Conservation (phyloP, 2,329 filamentous ascomycete genomes). For the Aspergillus sp. region DNA sequence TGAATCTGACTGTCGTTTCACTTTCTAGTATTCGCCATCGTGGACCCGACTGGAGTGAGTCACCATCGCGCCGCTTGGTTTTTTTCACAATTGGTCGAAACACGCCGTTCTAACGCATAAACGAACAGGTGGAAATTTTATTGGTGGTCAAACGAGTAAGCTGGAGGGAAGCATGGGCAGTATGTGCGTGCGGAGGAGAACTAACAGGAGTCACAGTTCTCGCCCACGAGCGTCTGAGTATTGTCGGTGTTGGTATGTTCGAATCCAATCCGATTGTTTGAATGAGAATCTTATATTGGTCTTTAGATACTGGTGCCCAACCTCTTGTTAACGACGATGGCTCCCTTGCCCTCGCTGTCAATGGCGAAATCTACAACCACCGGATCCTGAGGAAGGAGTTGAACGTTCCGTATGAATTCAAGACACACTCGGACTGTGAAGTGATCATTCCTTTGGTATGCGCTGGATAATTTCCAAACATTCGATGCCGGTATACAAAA, state of each 20-base stretch:
- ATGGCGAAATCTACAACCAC: slow-evolving; percentile 99
- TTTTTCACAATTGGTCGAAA: neutral
- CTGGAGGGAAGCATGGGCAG: slow-evolving; percentile 2
- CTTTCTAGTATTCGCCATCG: slow-evolving; percentile 74
- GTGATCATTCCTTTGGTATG: slow-evolving; percentile 93
- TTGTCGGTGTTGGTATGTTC: slow-evolving; percentile 81
- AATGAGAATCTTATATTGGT: neutral
- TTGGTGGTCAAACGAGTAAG: slow-evolving; percentile 84
- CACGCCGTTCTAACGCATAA: slow-evolving; percentile 15
- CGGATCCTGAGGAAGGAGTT: slow-evolving; percentile 82
- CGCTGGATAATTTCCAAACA: slow-evolving; percentile 7
- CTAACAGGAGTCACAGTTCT: slow-evolving; percentile 55
- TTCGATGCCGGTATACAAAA: neutral
- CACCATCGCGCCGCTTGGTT: slow-evolving; percentile 11
- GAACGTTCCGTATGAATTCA: slow-evolving; percentile 84
- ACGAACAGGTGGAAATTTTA: slow-evolving; percentile 69
- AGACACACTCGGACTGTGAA: slow-evolving; percentile 97
- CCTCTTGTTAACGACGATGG: slow-evolving; percentile 88
- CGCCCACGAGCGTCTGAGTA: slow-evolving; percentile 93
- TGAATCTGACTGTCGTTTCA: slow-evolving; percentile 27
- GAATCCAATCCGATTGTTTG: neutral
- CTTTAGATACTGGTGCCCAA: slow-evolving; percentile 81
- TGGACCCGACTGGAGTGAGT: slow-evolving; percentile 97
- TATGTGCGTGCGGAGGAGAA: slow-evolving; percentile 1
- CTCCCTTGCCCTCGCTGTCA: slow-evolving; percentile 85